Conservation (phyloP, 768 basidiomycete species). For the Hypholoma fasciculare region DNA sequence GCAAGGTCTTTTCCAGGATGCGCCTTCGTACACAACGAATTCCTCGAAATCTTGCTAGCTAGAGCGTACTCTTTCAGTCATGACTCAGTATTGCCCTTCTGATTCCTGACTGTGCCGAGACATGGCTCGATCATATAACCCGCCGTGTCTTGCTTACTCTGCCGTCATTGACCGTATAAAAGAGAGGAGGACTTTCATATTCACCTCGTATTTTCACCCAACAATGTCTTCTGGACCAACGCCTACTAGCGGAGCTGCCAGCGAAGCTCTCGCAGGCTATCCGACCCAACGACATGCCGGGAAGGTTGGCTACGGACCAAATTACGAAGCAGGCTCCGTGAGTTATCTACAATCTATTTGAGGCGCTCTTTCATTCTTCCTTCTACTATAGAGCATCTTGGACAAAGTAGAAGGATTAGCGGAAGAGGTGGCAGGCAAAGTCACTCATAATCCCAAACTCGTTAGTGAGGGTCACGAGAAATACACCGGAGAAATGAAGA, state of each 20-base stretch:
- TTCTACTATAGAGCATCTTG: slow-evolving; percentile 21
- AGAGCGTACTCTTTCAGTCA: background rate
- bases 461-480: slow-evolving; percentile 27
- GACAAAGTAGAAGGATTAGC: slow-evolving; percentile 34
- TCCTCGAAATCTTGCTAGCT: background rate
- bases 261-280: slow-evolving; percentile 16
- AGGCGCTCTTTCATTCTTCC: background rate
- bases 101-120: background rate
- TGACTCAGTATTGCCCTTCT: background rate
- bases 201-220: background rate
- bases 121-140: background rate
- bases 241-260: slow-evolving; percentile 2
- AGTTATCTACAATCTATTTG: slow-evolving; percentile 4
- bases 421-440: slow-evolving; percentile 34
- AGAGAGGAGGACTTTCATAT: no score
- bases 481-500: slow-evolving; percentile 30
- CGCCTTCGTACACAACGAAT: background rate
- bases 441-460: slow-evolving; percentile 27
- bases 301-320: slow-evolving; percentile 37
- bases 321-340: slow-evolving; percentile 29
- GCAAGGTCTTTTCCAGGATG: background rate
- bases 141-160: background rate
- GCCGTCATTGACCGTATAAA: no score
- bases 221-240: slow-evolving; percentile 5
- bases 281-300: slow-evolving; percentile 40